Evolutionary conservation across 495 filamentous ascomycete genomes (phyloP), one percentile per base, ranked within the genome.

Genomic region (Aspergillus incahuasiensis): DNA sequence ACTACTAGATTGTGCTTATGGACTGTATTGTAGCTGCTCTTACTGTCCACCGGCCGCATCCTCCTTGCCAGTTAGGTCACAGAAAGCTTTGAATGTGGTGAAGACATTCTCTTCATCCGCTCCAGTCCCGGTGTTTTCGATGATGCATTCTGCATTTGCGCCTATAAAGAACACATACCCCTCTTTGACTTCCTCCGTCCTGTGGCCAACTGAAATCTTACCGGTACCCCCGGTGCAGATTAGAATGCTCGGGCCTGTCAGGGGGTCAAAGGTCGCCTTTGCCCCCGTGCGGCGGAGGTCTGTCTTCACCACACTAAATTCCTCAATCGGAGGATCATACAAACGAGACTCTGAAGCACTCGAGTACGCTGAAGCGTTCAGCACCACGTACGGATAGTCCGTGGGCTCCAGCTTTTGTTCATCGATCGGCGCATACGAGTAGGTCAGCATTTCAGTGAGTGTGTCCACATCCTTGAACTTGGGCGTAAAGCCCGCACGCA

Each of bases 401-500:
- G 71, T 76, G 0, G 94, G 90, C 38, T 81, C 64, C 82, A 98
- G 90, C 77, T 97, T 97, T 68, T 98, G 94, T 74, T 92, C 85
- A 40, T 87, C 85, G 58, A 95, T 95, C 4, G 94, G 92, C 1
- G 92, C 92, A 62, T 94, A 97, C 48, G 80, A 84, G 76, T 98
- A 98, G 0, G 94, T 97, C 52, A 98, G 76, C 88, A 96, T 95
- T 57, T 79, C 76, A 34, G 92, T 88, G n/a, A 98, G 79, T 3
- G 90, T 97, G 44, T 85, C 78, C 43, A 96, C 90, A 62, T 98
- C 94, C 76, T 97, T 96, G 81, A 92, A 97, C 71, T 98, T 98
- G 9, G 94, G 94, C 0, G 94, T 98, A 68, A 98, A 92, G 18
- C 94, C 94, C 1, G 94, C 94, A 30, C 94, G 92, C 19, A 98